These are phyloP conservation scores for Phoma sp. DNA, from an alignment of 2,329 filamentous ascomycete genomes.

Conservation along the genomic window DNA sequence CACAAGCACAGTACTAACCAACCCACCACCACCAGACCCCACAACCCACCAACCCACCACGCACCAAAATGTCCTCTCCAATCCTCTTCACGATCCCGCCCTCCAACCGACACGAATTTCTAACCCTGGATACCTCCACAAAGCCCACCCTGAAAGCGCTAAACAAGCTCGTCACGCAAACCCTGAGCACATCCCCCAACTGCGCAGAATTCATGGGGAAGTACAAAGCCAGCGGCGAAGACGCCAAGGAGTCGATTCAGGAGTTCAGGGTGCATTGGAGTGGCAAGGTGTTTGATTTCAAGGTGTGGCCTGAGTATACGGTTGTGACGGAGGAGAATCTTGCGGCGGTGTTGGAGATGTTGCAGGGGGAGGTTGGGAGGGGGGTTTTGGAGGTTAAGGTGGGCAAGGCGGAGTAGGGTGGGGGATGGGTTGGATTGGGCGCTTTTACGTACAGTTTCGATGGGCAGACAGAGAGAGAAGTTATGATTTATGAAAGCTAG, in stretches of 20 bases:
- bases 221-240: constrained; percentile 30
- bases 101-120: constrained; percentile 42
- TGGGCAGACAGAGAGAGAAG: background rate
- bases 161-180: constrained; percentile 39
- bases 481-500: constrained; percentile 15
- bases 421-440: too few species aligned
- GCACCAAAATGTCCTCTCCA: constrained; percentile 33
- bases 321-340: constrained; percentile 43
- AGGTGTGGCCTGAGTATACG: constrained; percentile 45
- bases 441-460: background rate
- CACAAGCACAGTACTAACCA: too few species aligned
- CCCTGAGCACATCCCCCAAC: constrained; percentile 34
- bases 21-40: background rate
- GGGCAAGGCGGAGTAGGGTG: constrained; percentile 30
- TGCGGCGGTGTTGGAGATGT: constrained; percentile 35
- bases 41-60: background rate
- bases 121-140: constrained; percentile 31
- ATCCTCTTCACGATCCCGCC: constrained; percentile 45
- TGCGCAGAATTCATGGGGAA: constrained; percentile 35
- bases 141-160: constrained; percentile 38
- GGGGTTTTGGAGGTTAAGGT: constrained; percentile 45
- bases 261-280: constrained; percentile 43
- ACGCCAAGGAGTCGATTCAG: constrained; percentile 32
- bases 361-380: constrained; percentile 31
- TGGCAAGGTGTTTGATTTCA: constrained; percentile 34